Evolutionary conservation across 2,329 filamentous ascomycete species (phyloP), one percentile per base, ranked within the genome.

Genomic region (Sarocladiaceae sp.): DNA sequence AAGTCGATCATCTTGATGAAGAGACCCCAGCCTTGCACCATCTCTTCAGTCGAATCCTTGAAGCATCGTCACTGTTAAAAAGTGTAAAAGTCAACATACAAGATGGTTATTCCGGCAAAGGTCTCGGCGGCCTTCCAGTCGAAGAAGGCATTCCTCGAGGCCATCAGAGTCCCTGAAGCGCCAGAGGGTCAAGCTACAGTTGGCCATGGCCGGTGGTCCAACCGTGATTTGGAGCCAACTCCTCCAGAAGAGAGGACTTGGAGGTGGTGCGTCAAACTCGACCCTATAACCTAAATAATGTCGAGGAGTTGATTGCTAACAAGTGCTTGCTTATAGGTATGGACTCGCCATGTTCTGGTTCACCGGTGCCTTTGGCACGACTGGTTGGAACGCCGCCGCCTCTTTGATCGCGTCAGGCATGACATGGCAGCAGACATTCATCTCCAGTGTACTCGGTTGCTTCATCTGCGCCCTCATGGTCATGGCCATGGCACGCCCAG

Each of bases 201-300:
- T 9, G 55, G 56, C 23, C 50, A 54, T 44, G 35, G 52, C 11
- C 49, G 49, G 43, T 61, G 58, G 58, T 55, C 58, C 4, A 61
- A 61, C 49, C 52, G 55, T 26, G 58, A 60, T 40, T 50, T 60
- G 15, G 56, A 59, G 39, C 58, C 56, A 15, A 60, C 56, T 7
- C 55, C 51, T 3, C 46, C 48, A 4, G 49, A 54, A 20, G 51
- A 60, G 33, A 43, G 58, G 10, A 59, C 56, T 3, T 60, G 57
- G 57, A 55, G 49, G 2, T 57, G 57, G 55, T 54, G 55, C 13
- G 43, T 10, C 13, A 9, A 31, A 41, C 6, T 11, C 19, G 7
- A 23, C 20, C 23, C 16, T 32, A 40, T 15, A 9, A n/a, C 23
- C n/a, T n/a, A n/a, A n/a, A n/a, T n/a, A n/a, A 33, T 15, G 31